A percentile compares a stretch with the other conserved stretches of the same genome.
phyloP scores from a whole-genome alignment of 257 asterid species.

The Scutellaria galericulata region DNA sequence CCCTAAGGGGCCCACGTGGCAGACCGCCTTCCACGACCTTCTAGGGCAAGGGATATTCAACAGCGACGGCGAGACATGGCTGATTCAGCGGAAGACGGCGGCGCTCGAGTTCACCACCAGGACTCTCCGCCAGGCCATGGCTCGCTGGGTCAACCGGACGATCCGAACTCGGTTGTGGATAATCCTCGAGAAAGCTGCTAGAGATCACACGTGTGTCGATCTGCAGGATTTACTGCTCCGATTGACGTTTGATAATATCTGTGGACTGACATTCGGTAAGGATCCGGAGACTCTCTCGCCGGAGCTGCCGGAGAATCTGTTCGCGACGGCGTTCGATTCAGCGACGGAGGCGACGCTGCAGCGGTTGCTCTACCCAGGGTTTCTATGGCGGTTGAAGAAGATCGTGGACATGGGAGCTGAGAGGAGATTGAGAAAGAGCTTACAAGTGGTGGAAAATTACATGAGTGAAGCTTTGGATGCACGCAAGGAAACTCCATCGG shows the following conservation, averaged over 20 bases:
- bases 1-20: slow-evolving; percentile 91
- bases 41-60: slow-evolving; percentile 86
- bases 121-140: slow-evolving; percentile 93
- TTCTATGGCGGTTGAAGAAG: slow-evolving; percentile 75
- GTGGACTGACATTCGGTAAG: slow-evolving; percentile 84
- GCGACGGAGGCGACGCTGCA: slow-evolving; percentile 89
- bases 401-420: slow-evolving; percentile 63
- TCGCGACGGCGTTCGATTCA: slow-evolving; percentile 72
- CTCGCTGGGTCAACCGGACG: slow-evolving; percentile 89
- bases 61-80: slow-evolving; percentile 89
- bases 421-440: slow-evolving; percentile 50
- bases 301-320: slow-evolving; percentile 76
- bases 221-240: slow-evolving; percentile 76
- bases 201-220: slow-evolving; percentile 53
- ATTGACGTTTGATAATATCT: slow-evolving; percentile 77
- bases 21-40: slow-evolving; percentile 82
- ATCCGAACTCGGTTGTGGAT: slow-evolving; percentile 76
- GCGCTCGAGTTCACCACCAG: slow-evolving; percentile 88
- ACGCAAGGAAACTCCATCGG: slow-evolving; percentile 66
- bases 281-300: slow-evolving; percentile 84
- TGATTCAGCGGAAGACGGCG: slow-evolving; percentile 80
- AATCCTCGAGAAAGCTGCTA: slow-evolving; percentile 64
- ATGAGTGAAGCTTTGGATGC: slow-evolving; percentile 73
- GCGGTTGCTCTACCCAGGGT: slow-evolving; percentile 69
- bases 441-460: slow-evolving; percentile 70